Percentiles rank a stretch among this genome's conserved stretches.
These are phyloP conservation scores for Termitomyces sp. DNA, from an alignment of 768 basidiomycete genomes.

Conservation along the genomic window DNA sequence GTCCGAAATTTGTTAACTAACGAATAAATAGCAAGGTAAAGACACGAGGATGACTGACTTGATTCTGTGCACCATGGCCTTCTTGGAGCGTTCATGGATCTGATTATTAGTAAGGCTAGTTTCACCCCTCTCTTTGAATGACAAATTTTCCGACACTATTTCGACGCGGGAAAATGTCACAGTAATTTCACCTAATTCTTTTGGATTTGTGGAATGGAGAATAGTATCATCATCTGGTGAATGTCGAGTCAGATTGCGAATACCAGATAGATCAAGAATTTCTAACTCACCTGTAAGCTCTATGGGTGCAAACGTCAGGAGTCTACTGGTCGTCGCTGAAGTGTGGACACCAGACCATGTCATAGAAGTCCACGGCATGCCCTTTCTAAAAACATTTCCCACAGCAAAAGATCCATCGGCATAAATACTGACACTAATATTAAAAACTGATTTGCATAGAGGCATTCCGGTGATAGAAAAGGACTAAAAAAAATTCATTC, in stretches of 20 bases:
- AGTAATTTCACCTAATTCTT: conserved; percentile 1
- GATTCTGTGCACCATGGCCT: conserved; percentile 3
- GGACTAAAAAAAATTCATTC: neutral
- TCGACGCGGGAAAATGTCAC: neutral
- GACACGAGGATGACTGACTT: neutral
- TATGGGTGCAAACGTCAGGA: conserved; percentile 2
- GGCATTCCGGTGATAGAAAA: neutral
- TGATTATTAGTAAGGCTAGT: neutral
- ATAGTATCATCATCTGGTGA: conserved; percentile 3
- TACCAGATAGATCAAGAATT: neutral
- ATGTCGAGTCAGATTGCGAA: neutral
- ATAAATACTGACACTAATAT: neutral
- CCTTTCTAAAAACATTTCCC: neutral
- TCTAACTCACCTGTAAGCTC: conserved; percentile 5
- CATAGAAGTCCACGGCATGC: neutral
- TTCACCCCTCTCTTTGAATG: neutral
- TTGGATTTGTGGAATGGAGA: neutral
- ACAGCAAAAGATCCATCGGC: neutral
- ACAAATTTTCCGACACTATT: neutral
- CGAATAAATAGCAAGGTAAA: neutral
- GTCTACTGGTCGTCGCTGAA: neutral
- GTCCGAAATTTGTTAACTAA: neutral
- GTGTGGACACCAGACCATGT: neutral
- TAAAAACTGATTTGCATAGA: neutral
- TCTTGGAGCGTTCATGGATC: conserved; percentile 7